Base-by-base conservation (phyloP, 2,329 filamentous ascomycete species). In the Helotiales sp. region DNA sequence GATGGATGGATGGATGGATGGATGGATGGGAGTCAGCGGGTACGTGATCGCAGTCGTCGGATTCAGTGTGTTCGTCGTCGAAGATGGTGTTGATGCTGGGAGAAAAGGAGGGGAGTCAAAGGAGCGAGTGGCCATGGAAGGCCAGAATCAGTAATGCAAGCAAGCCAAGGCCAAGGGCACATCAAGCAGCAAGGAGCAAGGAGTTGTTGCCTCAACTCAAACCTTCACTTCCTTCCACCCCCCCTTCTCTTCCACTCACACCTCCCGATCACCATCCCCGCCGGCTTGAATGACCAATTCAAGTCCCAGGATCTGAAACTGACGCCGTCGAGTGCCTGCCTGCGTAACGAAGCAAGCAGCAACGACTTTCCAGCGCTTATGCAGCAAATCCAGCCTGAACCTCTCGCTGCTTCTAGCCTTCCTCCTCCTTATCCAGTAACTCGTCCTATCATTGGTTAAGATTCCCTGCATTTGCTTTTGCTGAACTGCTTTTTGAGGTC, bases 291-390 rank as follows among this genome's bases (percentile, higher is more conserved):
- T 66, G 64, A 66, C 58, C 61, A 43, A 57, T 40, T 57, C 52
- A 62, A 26, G 5, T n/a, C 13, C 37, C 43, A n/a, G 55, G 49
- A 22, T 63, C 61, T 69, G 64, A 62, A 62, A 65, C 34, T 54
- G 50, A 43, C 64, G 57, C 64, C 61, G 61, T 50, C 54, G 34
- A 66, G 60, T 40, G 43, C 58, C 47, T 59, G 40, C 43, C 49
- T 30, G 58, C 30, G 47, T 59, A 70, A n/a, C n/a, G n/a, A n/a
- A n/a, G n/a, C n/a, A n/a, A 69, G 62, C 67, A 67, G 67, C 70
- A 47, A 67, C 26, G 28, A 32, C 24, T 66, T n/a, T 64, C 55
- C 47, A 54, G 68, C 68, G 64, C 70, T 70, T 69, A 68, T 65
- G 45, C 62, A 37, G 20, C 58, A 32, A 8, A 15, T 45, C 26